A percentile compares a stretch with the other conserved stretches of the same genome.
phyloP scores from a whole-genome alignment of 2,329 filamentous ascomycete species.

The Rutstroemia sp. region DNA sequence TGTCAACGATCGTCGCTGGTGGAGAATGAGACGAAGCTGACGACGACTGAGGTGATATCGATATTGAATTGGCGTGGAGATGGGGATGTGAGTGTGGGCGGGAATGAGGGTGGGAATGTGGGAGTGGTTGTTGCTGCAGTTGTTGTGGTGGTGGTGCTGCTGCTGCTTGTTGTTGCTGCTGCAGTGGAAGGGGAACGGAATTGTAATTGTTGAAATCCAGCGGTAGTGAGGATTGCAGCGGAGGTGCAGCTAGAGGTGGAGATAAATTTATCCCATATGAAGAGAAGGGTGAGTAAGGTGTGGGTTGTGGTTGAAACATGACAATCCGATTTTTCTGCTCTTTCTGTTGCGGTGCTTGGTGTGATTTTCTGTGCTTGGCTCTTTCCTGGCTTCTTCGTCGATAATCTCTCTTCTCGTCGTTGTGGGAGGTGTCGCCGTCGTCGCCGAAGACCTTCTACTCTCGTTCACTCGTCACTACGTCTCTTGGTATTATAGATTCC shows the following conservation, averaged over 20 bases:
- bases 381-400: background rate
- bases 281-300: slow-evolving; percentile 22
- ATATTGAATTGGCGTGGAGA: background rate
- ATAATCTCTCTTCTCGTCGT: too few relatives aligned
- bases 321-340: background rate
- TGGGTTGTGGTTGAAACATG: slow-evolving; percentile 30
- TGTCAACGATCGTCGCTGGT: background rate
- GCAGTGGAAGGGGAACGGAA: background rate
- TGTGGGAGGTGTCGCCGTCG: too few relatives aligned
- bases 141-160: background rate
- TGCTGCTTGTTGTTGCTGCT: background rate
- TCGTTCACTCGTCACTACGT: too few relatives aligned
- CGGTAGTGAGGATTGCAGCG: background rate
- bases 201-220: slow-evolving; percentile 6
- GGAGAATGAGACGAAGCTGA: slow-evolving; percentile 15
- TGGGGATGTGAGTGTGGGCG: slow-evolving; percentile 5
- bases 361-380: background rate
- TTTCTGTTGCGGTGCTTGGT: background rate
- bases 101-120: background rate
- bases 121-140: background rate
- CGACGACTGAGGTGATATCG: background rate
- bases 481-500: too few relatives aligned
- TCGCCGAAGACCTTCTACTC: too few relatives aligned
- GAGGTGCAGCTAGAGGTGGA: slow-evolving; percentile 8
- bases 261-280: slow-evolving; percentile 17